These are phyloP conservation scores for Trichomonas vaginalis DNA, from an alignment of 208 protist genomes.

Conservation along the genomic window DNA sequence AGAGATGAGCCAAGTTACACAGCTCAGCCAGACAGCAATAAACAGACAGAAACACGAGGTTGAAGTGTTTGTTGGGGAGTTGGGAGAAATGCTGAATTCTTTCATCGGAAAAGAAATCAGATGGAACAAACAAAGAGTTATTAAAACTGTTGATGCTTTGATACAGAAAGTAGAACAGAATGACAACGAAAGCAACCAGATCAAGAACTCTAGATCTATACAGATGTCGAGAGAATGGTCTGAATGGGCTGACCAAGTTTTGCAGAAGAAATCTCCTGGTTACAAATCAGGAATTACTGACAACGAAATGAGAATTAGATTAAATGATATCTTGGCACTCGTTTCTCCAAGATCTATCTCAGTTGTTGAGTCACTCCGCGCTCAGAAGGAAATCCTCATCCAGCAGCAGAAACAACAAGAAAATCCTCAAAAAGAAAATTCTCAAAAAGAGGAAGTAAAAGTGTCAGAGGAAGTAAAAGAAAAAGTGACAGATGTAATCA, in stretches of 20 bases:
- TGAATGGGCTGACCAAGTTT: background rate
- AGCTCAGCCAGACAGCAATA: background rate
- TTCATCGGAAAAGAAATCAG: background rate
- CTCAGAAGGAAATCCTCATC: background rate
- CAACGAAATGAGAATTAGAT: background rate
- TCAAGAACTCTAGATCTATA: background rate
- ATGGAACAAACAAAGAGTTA: background rate
- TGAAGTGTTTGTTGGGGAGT: background rate
- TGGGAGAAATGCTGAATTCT: background rate
- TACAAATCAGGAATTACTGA: background rate
- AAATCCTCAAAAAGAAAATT: background rate
- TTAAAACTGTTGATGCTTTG: background rate
- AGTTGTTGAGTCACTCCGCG: background rate
- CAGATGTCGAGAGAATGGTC: background rate
- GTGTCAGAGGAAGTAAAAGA: too few relatives aligned
- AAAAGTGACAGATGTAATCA: background rate
- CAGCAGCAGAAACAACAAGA: background rate
- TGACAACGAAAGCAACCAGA: background rate
- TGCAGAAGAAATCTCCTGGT: background rate
- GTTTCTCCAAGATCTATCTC: background rate
- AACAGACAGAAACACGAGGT: background rate
- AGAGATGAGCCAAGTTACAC: too few relatives aligned
- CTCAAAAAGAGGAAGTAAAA: background rate
- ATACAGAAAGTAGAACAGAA: background rate
- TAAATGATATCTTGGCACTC: background rate